Base-by-base conservation (phyloP, 2,329 filamentous ascomycete genomes). In the Teratosphaeriaceae sp. region DNA sequence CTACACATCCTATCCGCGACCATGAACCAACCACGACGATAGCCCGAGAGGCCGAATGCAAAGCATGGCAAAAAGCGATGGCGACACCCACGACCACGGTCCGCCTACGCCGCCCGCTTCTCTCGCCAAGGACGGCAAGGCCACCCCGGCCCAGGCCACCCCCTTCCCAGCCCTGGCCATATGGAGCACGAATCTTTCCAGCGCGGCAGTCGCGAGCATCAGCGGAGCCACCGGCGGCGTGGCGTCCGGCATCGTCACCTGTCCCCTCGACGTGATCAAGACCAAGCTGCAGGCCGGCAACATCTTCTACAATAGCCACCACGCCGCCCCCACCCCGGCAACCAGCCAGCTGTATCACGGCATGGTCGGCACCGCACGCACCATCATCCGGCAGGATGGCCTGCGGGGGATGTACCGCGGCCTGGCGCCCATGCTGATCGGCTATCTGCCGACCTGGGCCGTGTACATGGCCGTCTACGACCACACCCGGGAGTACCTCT, bases 381-480 rank as follows among this genome's bases (percentile, higher is more conserved):
- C 85, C 4, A 98, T 98, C 51, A 89, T 87, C 81, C 74, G 72
- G 42, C 83, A 95, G 59, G 92, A 97, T 66, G 92, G 92, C 8
- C 64, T 97, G 44, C 79, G 83, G 46, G 92, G 92, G 47, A 79
- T 98, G 73, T 98, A 98, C 63, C 80, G 92, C 64, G 92, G 92
- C 11, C 71, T 98, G 40, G 89, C 89, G 0, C 92, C 92, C 15
- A 96, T 98, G 72, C 80, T 98, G 55, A 70, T 98, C 61, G 92
- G 92, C 11, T 98, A 98, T 65, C 70, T 98, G 47, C 92, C 92
- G 3, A 98, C 92, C 0, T 98, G 92, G 92, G 92, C 90, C 19
- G 90, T 98, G 40, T 98, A 94, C 75, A 87, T 98, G 66, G 94
- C 88, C 18, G 85, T 97, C 27, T 98, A 98, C 66, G 92, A 96